Percentiles rank a stretch among this genome's conserved stretches.
These are phyloP conservation scores for Candida ulmi DNA, from an alignment of 805 yeast genomes.

Conservation along the genomic window DNA sequence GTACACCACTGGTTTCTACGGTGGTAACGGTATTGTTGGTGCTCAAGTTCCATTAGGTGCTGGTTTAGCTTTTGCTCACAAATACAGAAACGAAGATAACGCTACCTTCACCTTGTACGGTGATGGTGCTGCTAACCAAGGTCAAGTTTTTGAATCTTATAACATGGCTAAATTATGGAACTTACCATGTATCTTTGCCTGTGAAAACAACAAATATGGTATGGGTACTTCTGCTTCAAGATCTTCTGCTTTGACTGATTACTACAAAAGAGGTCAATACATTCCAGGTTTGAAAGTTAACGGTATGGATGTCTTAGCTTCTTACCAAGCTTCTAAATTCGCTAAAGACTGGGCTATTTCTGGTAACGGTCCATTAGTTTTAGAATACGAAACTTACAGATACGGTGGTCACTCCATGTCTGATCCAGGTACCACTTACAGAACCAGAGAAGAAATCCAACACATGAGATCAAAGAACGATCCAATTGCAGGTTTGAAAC, in stretches of 20 bases:
- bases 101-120: conserved; percentile 91
- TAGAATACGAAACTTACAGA: conserved; percentile 98
- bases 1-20: conserved; percentile 93
- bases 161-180: conserved; percentile 99
- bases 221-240: conserved; percentile 99
- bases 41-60: conserved; percentile 99
- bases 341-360: conserved; percentile 94
- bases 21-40: conserved; percentile 99
- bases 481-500: conserved; percentile 95
- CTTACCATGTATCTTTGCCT: conserved; percentile 88
- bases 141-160: conserved; percentile 96
- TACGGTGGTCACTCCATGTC: conserved; percentile 99
- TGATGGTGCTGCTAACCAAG: conserved; percentile 99
- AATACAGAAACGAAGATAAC: conserved; percentile 75
- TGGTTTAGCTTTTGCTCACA: conserved; percentile 97
- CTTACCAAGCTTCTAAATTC: conserved; percentile 91
- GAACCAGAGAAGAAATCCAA: conserved; percentile 99
- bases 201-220: conserved; percentile 99
- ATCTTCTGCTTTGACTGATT: conserved; percentile 94
- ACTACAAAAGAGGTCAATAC: conserved; percentile 98
- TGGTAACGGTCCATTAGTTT: conserved; percentile 93
- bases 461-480: conserved; percentile 98
- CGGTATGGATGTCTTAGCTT: conserved; percentile 97
- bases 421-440: conserved; percentile 99
- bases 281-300: conserved; percentile 97